Base-by-base conservation (phyloP, 2,329 filamentous ascomycete genomes). In the Trichoderma harzianum region DNA sequence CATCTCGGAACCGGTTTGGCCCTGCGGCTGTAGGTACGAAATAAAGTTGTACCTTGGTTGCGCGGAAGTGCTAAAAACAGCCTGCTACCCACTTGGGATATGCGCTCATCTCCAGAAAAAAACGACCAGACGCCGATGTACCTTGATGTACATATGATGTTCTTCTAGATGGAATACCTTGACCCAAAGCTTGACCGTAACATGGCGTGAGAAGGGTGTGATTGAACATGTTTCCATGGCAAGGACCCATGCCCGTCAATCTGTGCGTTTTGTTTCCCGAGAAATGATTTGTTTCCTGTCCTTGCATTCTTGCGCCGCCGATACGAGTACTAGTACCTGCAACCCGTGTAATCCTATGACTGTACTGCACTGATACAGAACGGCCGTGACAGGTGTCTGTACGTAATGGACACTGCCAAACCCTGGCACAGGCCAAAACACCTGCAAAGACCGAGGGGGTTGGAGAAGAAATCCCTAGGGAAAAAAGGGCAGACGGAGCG, bases 391-490 rank as follows among this genome's bases (percentile, higher is more conserved):
- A 43, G n/a, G 34, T 60, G 28, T 30, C 57, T 65, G 26, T 62
- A 63, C 60, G 69, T 64, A 62, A 64, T 64, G 26, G 43, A 30
- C 47, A 18, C 47, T 11, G 63, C 26, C 24, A 30, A n/a, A 34
- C 55, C 66, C 66, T 69, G 57, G 34, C 39, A 39, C 28, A 60
- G 55, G 47, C 28, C 28, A 60, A 34, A 60, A 34, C 28, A 60
- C 11, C 66, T 51, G 66, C 57, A 69, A 39, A 36, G 57, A 12
- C 36, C 36, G 39, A 69, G 57, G 66, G 66, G 66, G 28, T n/a
- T 43, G 39, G 32, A 68, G 30, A 18, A n/a, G 39, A 58, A 43
- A 6, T 58, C 30, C 30, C 21, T 36, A 39, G n/a, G 43, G 32
- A 21, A 39, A 68, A 57, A 30, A 43, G 51, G 64, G 51, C 58